Base-by-base conservation (phyloP, 2,329 filamentous ascomycete species). In the Aspergillus pseudoglaucus region DNA sequence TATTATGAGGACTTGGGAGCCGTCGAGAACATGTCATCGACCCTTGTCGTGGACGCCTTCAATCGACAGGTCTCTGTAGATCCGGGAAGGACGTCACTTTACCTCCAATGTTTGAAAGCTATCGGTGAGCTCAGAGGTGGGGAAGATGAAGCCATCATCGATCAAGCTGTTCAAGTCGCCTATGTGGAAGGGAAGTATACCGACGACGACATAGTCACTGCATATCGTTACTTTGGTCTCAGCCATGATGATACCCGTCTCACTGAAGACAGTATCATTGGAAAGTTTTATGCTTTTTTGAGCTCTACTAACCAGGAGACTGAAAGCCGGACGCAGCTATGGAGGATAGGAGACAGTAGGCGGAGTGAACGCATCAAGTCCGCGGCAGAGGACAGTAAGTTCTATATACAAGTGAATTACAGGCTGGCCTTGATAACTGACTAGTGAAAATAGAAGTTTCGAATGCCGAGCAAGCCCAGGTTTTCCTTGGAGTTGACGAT, bases 1-100 rank as follows among this genome's bases (percentile, higher is more conserved):
- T 72, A 76, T 54, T 85, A 84, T 60, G 79, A 81, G 44, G 79
- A 81, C 53, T 69, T 88, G 18, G 85, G 85, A 18, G 75, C 76
- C 12, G 63, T 82, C 7, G 75, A 77, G 35, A 78, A 85, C 58
- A 85, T 87, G 63, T 75, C 79, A 4, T 81, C 86, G 57, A 59
- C 69, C 1, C 66, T 83, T n/a, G 67, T 88, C 15, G 67, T 75
- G 23, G 85, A 82, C 62, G 80, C 82, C 3, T 87, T 81, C 59
- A 72, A 80, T 20, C 73, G 78, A 30, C 84, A 88, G 65, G 68
- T 75, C 20, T 61, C 68, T 7, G 76, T 74, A 44, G 81, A 87
- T 60, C 73, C 75, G 17, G 53, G 57, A 17, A 78, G 79, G 50
- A 69, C 70, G 15, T 66, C 81, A 2, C 80, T 81, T 59, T 87